phyloP scores from a whole-genome alignment of 768 basidiomycete genomes.

The Podaxis sp. region DNA sequence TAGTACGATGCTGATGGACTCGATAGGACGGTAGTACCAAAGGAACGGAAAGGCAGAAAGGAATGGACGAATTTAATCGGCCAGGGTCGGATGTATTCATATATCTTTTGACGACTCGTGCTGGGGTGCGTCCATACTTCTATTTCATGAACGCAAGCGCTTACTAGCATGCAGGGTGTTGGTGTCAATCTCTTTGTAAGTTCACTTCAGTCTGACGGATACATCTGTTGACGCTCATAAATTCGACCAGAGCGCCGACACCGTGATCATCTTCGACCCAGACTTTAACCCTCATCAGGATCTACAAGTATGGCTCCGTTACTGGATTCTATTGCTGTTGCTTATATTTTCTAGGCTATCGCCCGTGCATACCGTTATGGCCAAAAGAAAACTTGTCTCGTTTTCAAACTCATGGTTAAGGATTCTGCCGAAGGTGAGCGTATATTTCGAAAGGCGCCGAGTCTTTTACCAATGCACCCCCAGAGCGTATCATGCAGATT shows the following conservation, averaged over 20 bases:
- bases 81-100: constrained; percentile 86
- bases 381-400: constrained; percentile 90
- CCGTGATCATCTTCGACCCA: constrained; percentile 90
- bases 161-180: constrained; percentile 53
- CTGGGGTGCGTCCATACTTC: constrained; percentile 52
- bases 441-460: background rate
- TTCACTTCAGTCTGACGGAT: background rate
- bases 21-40: constrained; percentile 86
- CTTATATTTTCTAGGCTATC: constrained; percentile 65
- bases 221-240: constrained; percentile 20
- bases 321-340: background rate
- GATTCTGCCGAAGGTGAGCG: constrained; percentile 82
- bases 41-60: constrained; percentile 82
- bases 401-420: constrained; percentile 96
- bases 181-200: constrained; percentile 79
- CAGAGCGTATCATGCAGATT: constrained; percentile 88
- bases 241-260: constrained; percentile 78
- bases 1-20: constrained; percentile 7
- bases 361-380: constrained; percentile 94
- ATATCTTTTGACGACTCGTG: constrained; percentile 89
- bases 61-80: constrained; percentile 93
- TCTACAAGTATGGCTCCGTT: constrained; percentile 65
- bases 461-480: background rate
- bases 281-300: constrained; percentile 99
- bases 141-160: background rate